Evolutionary conservation across 768 basidiomycete species (phyloP).

Genomic region (Mycena filopes): DNA sequence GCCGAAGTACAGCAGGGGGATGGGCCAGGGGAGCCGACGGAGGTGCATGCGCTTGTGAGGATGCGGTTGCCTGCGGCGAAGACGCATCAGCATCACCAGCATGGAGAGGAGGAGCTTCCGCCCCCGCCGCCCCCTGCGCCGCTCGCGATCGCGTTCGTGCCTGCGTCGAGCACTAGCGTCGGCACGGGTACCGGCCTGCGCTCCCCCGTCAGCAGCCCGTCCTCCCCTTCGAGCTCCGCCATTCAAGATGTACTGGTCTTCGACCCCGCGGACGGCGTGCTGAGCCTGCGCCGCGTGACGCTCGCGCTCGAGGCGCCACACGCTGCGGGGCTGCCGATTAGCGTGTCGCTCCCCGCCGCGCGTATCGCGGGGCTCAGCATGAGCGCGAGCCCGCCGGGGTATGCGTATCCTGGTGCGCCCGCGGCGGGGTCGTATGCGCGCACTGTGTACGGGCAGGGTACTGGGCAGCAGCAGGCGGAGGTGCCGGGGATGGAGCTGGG

Average conservation of each 20-base stretch:
- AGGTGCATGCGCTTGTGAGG: slow-evolving; percentile 66
- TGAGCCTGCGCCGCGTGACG: slow-evolving; percentile 60
- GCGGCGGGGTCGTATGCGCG: slow-evolving; percentile 52
- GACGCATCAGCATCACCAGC: neutral
- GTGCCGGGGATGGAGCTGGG: slow-evolving; percentile 44
- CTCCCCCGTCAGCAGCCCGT: slow-evolving; percentile 18
- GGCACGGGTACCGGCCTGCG: slow-evolving; percentile 31
- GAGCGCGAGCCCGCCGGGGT: slow-evolving; percentile 66
- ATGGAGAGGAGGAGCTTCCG: neutral
- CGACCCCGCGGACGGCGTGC: slow-evolving; percentile 64
- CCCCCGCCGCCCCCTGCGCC: slow-evolving; percentile 44
- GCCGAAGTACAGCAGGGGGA: neutral
- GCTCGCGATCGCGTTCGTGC: slow-evolving; percentile 67
- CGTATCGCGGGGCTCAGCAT: slow-evolving; percentile 47
- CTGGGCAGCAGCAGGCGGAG: neutral
- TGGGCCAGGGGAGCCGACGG: slow-evolving; percentile 46
- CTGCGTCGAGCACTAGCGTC: slow-evolving; percentile 41
- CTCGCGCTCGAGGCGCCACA: slow-evolving; percentile 56
- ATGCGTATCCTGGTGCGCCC: slow-evolving; percentile 30
- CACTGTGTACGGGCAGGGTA: too few species aligned
- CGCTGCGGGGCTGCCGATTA: slow-evolving; percentile 42
- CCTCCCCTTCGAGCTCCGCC: slow-evolving; percentile 29
- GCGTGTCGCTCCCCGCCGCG: slow-evolving; percentile 68
- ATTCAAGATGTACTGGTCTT: slow-evolving; percentile 78
- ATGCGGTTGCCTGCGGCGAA: slow-evolving; percentile 46